Evolutionary conservation across 1,284 basidiomycete species (phyloP).

Genomic region (Malassezia vespertilionis): DNA sequence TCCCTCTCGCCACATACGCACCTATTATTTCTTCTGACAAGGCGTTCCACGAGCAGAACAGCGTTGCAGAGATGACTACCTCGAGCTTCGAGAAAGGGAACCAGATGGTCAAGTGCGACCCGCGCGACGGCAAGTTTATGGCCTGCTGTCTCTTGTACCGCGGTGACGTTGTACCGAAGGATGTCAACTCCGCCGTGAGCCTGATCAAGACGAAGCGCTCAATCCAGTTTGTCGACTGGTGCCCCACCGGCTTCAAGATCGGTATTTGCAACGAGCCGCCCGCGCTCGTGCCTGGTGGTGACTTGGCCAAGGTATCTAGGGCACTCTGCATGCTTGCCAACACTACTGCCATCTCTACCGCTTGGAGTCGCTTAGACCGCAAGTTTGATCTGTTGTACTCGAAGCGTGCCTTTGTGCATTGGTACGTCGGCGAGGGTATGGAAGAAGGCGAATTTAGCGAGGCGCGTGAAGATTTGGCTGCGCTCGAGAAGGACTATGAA

Average conservation of each 20-base stretch:
- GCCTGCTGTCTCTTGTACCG: slow-evolving; percentile 55
- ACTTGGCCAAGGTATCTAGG: slow-evolving; percentile 84
- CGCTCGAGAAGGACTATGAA: slow-evolving; percentile 66
- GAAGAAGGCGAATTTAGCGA: slow-evolving; percentile 98
- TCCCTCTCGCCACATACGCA: slow-evolving; percentile 90
- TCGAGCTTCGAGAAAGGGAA: slow-evolving; percentile 94
- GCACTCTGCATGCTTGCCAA: slow-evolving; percentile 95
- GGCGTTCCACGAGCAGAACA: slow-evolving; percentile 92
- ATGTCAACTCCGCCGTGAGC: slow-evolving; percentile 82
- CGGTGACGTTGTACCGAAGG: slow-evolving; percentile 95
- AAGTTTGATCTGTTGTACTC: slow-evolving; percentile 84
- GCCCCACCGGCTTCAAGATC: slow-evolving; percentile 88
- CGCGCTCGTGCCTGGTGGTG: slow-evolving; percentile 70
- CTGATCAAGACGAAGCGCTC: slow-evolving; percentile 70
- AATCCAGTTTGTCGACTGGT: slow-evolving; percentile 93
- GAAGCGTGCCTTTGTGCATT: slow-evolving; percentile 47
- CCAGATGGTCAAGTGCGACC: slow-evolving; percentile 66
- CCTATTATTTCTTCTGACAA: slow-evolving; percentile 73
- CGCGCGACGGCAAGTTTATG: slow-evolving; percentile 70
- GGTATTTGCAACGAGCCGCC: slow-evolving; percentile 95
- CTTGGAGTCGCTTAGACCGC: slow-evolving; percentile 92
- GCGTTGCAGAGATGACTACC: slow-evolving; percentile 95
- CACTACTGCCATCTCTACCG: slow-evolving; percentile 84
- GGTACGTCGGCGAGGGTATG: slow-evolving; percentile 92
- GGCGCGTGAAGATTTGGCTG: slow-evolving; percentile 90